Evolutionary conservation across 2,329 filamentous ascomycete genomes (phyloP).

Genomic region (Emericellopsis atlantica): DNA sequence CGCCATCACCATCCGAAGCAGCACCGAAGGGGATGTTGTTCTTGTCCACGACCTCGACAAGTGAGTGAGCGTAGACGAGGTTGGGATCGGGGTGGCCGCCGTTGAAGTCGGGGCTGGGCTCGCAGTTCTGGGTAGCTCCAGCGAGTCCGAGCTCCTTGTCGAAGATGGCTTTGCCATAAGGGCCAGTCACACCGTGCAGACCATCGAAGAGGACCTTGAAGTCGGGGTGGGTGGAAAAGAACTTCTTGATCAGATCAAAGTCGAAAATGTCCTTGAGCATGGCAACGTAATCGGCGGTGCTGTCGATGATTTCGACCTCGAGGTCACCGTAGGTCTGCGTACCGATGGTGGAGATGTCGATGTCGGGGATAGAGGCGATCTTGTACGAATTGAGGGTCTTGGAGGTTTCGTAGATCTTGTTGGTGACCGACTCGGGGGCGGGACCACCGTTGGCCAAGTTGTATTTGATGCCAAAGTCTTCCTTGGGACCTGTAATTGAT

Average conservation of each 20-base stretch:
- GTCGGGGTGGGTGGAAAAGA: slow-evolving; percentile 74
- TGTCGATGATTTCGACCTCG: slow-evolving; percentile 93
- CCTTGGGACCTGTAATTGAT: slow-evolving; percentile 55
- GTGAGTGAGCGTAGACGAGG: slow-evolving; percentile 87
- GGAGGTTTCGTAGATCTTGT: slow-evolving; percentile 91
- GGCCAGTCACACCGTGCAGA: slow-evolving; percentile 86
- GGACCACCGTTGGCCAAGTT: slow-evolving; percentile 94
- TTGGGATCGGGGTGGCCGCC: slow-evolving; percentile 97
- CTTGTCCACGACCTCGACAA: slow-evolving; percentile 89
- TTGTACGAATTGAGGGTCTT: slow-evolving; percentile 90
- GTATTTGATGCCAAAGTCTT: slow-evolving; percentile 99
- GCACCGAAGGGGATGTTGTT: slow-evolving; percentile 89
- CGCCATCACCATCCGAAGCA: slow-evolving; percentile 91
- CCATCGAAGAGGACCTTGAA: slow-evolving; percentile 98
- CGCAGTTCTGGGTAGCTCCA: slow-evolving; percentile 74
- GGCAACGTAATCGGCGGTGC: slow-evolving; percentile 77
- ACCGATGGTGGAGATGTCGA: slow-evolving; percentile 76
- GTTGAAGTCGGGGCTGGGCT: slow-evolving; percentile 87
- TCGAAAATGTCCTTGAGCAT: slow-evolving; percentile 99
- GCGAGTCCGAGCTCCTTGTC: slow-evolving; percentile 82
- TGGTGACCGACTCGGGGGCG: slow-evolving; percentile 89
- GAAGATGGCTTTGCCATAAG: slow-evolving; percentile 91
- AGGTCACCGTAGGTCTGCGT: slow-evolving; percentile 72
- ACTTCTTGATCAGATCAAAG: slow-evolving; percentile 89
- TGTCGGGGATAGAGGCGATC: slow-evolving; percentile 71